A percentile compares a stretch with the other conserved stretches of the same genome.
Evolutionary conservation across 2,329 filamentous ascomycete species (phyloP).

Genomic region (Calonectria fujianensis): DNA sequence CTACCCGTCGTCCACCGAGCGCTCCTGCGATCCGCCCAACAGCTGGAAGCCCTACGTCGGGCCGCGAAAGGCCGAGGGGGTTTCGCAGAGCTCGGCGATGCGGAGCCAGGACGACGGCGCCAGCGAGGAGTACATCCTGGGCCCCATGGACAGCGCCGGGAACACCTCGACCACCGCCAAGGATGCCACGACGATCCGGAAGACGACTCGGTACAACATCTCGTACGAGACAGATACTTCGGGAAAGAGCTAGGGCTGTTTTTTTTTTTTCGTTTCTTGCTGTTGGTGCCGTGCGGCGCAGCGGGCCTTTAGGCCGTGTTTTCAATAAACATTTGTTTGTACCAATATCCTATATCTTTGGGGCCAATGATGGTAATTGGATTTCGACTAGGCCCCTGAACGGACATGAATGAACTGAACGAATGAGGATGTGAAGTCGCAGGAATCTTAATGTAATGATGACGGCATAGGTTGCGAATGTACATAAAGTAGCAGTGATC

Average conservation of each 20-base stretch:
- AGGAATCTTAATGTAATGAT: background rate
- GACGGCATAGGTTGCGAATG: no score
- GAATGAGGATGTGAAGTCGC: background rate
- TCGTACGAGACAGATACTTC: slow-evolving; percentile 56
- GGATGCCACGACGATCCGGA: slow-evolving; percentile 56
- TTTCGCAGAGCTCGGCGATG: slow-evolving; percentile 53
- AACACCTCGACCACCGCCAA: slow-evolving; percentile 38
- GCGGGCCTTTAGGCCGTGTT: background rate
- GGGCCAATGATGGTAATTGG: background rate
- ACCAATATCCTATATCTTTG: no score
- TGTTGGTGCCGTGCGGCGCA: background rate
- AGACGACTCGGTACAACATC: slow-evolving; percentile 61
- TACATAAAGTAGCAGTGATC: background rate
- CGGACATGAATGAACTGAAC: background rate
- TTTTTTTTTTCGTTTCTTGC: no score
- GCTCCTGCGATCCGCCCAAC: slow-evolving; percentile 45
- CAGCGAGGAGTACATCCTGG: slow-evolving; percentile 61
- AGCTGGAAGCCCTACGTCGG: slow-evolving; percentile 59
- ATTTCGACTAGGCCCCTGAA: background rate
- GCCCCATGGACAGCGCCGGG: slow-evolving; percentile 44
- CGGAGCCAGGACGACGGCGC: slow-evolving; percentile 52
- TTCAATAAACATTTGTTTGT: background rate
- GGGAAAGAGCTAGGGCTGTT: slow-evolving; percentile 23
- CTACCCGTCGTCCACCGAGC: slow-evolving; percentile 22
- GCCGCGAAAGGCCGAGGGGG: slow-evolving; percentile 54